Percentiles rank a stretch among this genome's conserved stretches.
These are phyloP conservation scores for Ploettnerulaceae sp. DNA, from an alignment of 2,329 filamentous ascomycete genomes.

Conservation along the genomic window DNA sequence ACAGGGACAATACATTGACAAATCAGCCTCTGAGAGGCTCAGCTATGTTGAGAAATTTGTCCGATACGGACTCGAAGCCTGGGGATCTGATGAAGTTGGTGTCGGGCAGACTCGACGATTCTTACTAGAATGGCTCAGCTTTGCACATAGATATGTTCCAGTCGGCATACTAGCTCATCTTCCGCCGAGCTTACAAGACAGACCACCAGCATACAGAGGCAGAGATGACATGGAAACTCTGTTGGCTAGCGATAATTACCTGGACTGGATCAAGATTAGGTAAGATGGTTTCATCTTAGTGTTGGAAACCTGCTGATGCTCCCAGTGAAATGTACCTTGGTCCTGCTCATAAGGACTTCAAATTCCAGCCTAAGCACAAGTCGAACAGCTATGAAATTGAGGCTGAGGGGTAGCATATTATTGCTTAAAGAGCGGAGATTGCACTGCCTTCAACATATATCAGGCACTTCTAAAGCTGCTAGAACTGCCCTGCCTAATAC, in stretches of 20 bases:
- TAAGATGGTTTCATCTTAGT: slow-evolving; percentile 42
- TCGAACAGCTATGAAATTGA: slow-evolving; percentile 85
- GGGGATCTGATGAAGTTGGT: slow-evolving; percentile 93
- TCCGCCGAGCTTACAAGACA: slow-evolving; percentile 82
- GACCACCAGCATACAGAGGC: slow-evolving; percentile 77
- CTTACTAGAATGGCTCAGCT: slow-evolving; percentile 92
- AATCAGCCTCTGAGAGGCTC: slow-evolving; percentile 82
- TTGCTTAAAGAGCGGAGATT: too few species aligned
- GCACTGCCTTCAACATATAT: too few species aligned
- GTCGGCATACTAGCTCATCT: slow-evolving; percentile 83
- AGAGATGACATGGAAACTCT: slow-evolving; percentile 92
- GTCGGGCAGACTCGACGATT: slow-evolving; percentile 88
- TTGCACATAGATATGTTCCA: slow-evolving; percentile 86
- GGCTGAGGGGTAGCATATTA: slow-evolving; percentile 54
- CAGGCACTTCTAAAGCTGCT: too few species aligned
- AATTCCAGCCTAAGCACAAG: slow-evolving; percentile 97
- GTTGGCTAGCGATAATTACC: slow-evolving; percentile 83
- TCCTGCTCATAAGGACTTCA: slow-evolving; percentile 82
- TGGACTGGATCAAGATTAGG: slow-evolving; percentile 99
- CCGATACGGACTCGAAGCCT: slow-evolving; percentile 84
- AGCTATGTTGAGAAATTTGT: slow-evolving; percentile 83
- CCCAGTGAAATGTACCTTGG: slow-evolving; percentile 94
- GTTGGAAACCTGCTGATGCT: slow-evolving; percentile 9
- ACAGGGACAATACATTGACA: slow-evolving; percentile 89
- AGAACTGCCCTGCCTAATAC: too few species aligned